Percentiles rank a stretch among this genome's conserved stretches.
Conservation (phyloP, 352 stramenopile genomes). For the Globisporangium carolinianum region DNA sequence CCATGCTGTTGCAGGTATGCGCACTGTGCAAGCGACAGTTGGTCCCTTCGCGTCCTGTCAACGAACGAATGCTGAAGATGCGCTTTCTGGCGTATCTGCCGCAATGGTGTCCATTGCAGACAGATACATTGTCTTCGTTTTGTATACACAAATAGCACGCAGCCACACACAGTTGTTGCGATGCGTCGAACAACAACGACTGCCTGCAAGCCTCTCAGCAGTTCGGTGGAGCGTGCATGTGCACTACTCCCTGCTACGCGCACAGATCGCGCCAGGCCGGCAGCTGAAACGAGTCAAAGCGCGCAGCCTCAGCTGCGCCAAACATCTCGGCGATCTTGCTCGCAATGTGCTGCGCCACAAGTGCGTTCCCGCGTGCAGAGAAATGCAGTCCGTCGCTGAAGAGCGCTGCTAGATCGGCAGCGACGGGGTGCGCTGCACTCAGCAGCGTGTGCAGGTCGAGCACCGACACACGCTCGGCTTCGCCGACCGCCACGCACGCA, state of each 20-base stretch:
- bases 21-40: no score
- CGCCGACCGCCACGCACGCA: conserved; percentile 31
- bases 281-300: conserved; percentile 28
- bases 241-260: background rate
- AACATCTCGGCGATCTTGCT: conserved; percentile 21
- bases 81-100: no score
- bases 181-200: no score
- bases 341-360: conserved; percentile 33
- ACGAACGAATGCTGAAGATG: no score
- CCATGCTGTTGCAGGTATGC: background rate
- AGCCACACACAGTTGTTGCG: no score
- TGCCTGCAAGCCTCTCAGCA: no score
- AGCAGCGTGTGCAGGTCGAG: conserved; percentile 48
- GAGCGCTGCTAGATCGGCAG: conserved; percentile 19
- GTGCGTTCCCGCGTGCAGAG: conserved; percentile 31
- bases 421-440: conserved; percentile 20
- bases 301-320: conserved; percentile 13
- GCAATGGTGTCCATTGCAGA: no score
- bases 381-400: conserved; percentile 59
- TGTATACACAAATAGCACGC: no score
- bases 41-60: no score
- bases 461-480: conserved; percentile 16
- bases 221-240: background rate
- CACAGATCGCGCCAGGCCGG: conserved; percentile 20
- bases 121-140: no score